Evolutionary conservation across 345 rosid genomes (phyloP), one percentile per base, ranked within the genome.

Genomic region (Moricandia moricandioides): DNA sequence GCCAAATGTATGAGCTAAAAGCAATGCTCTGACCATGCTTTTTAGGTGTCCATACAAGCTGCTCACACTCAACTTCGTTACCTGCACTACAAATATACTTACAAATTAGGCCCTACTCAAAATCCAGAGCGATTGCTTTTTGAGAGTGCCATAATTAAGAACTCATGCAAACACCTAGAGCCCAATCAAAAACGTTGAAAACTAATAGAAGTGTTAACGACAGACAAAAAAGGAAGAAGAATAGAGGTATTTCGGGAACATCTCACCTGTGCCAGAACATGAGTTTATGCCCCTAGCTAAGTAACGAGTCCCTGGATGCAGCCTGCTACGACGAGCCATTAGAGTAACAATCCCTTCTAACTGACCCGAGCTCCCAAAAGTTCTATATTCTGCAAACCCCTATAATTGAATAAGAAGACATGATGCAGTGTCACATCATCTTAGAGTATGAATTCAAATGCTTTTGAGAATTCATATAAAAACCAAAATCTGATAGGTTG

Each of bases 281-380:
- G 97, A 92, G 84, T 95, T 95, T 70, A 95, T 75, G 13, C 99
- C 99, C 81, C 97, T 88, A 59, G 99, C 99, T 85, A 95, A 84
- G 85, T 90, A 95, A 68, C 97, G 97, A 73, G 99, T 95, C 29
- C 99, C 99, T 70, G 99, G 99, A 79, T 95, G 99, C 81, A 95
- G 83, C 82, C 92, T 85, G 70, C 99, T 90, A 78, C 99, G 97
- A 51, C 99, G 97, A 64, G 99, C 99, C 72, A 77, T 88, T 62
- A 90, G 84, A 76, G 96, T 91, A 84, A 92, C 97, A 71, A 92
- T 71, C 66, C 99, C 99, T 85, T 94, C 98, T 75, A 83, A 39
- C 83, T 90, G 97, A 81, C 96, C 97, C 67, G 84, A 82, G 82
- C 97, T 89, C 84, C 96, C 99, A 80, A 95, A 95, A 75, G 71